A percentile compares a stretch with the other conserved stretches of the same genome.
These are phyloP conservation scores for Austroboletus niveus DNA, from an alignment of 1,284 basidiomycete species.

Conservation along the genomic window DNA sequence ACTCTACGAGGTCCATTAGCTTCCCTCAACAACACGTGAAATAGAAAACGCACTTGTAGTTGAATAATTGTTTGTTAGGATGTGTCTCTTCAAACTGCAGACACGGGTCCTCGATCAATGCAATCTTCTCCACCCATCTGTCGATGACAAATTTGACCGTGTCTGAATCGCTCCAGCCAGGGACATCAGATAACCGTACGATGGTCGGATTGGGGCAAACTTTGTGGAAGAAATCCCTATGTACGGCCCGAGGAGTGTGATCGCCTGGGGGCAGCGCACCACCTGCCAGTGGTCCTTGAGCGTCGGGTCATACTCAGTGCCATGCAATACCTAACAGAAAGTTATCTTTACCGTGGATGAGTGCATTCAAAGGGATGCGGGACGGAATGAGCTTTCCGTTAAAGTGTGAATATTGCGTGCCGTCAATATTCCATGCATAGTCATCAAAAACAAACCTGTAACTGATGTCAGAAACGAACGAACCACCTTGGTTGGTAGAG, in stretches of 20 bases:
- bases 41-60: constrained; percentile 23
- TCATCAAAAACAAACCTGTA: constrained; percentile 40
- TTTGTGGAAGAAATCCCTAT: constrained; percentile 34
- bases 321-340: background rate
- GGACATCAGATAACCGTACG: constrained; percentile 22
- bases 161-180: constrained; percentile 20
- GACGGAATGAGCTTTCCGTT: constrained; percentile 36
- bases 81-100: constrained; percentile 31
- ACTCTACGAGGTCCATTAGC: constrained; percentile 23
- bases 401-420: constrained; percentile 27
- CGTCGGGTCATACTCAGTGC: background rate
- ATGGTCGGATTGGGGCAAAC: constrained; percentile 37
- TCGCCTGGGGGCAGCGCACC: constrained; percentile 32
- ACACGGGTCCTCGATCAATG: constrained; percentile 33
- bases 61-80: constrained; percentile 30
- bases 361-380: constrained; percentile 32
- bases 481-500: background rate
- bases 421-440: constrained; percentile 35
- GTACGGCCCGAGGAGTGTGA: constrained; percentile 34
- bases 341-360: constrained; percentile 19
- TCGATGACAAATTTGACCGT: constrained; percentile 26
- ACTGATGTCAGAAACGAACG: background rate
- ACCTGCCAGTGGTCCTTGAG: constrained; percentile 39
- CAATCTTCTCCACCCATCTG: constrained; percentile 34
- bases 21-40: background rate